Evolutionary conservation across 169 alveolate genomes (phyloP).

Genomic region (Theileria annulata): DNA sequence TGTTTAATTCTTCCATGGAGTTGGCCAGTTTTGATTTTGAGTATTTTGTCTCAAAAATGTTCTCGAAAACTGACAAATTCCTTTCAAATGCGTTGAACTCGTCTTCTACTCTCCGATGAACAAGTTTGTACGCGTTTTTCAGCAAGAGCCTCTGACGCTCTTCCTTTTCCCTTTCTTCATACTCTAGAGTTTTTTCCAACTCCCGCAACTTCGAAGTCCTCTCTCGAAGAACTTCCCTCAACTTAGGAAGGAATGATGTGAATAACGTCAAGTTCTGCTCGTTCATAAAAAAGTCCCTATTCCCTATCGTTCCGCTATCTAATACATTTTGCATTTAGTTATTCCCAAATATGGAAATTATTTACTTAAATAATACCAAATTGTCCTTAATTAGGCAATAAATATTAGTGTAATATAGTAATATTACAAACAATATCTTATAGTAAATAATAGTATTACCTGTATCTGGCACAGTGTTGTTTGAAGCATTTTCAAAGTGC

Average conservation of each 20-base stretch:
- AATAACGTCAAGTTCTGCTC: constrained; percentile 13
- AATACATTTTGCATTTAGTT: neutral
- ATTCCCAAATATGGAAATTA: neutral
- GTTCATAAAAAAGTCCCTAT: constrained; percentile 22
- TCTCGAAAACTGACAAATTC: neutral
- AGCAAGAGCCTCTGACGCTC: constrained; percentile 12
- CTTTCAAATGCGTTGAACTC: neutral
- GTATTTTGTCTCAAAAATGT: constrained; percentile 7
- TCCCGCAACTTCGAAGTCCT: neutral
- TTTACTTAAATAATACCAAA: no score
- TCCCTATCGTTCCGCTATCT: neutral
- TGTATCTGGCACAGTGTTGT: no score
- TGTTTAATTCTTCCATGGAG: constrained; percentile 17
- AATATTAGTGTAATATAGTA: no score
- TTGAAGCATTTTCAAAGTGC: no score
- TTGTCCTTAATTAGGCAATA: no score
- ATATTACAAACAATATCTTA: no score
- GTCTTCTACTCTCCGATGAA: neutral
- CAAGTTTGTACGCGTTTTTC: constrained; percentile 8
- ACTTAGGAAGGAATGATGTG: constrained; percentile 17
- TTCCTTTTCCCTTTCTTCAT: neutral
- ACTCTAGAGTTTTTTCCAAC: neutral
- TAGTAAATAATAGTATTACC: no score
- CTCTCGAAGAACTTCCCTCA: constrained; percentile 1
- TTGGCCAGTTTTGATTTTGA: constrained; percentile 17